Evolutionary conservation across 257 asterid genomes (phyloP).

Genomic region (Lycium barbarum): DNA sequence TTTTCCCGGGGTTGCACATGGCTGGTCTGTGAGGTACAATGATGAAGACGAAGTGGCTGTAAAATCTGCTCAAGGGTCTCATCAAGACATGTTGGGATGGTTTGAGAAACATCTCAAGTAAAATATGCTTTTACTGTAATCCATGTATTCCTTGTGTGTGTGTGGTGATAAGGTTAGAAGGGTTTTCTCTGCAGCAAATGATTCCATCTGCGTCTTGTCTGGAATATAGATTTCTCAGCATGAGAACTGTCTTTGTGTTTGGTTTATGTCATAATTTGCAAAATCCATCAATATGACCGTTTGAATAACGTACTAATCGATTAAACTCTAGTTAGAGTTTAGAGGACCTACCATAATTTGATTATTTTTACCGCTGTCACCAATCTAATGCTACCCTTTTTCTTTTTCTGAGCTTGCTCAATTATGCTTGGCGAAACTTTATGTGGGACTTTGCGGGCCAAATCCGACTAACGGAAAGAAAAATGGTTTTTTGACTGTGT

Average conservation of each 20-base stretch:
- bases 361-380: neutral
- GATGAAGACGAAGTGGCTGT: slow-evolving; percentile 54
- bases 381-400: no score
- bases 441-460: neutral
- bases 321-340: neutral
- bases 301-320: neutral
- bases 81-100: slow-evolving; percentile 59
- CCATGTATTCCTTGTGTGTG: neutral
- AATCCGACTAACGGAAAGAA: neutral
- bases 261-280: neutral
- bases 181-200: neutral
- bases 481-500: neutral
- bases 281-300: neutral
- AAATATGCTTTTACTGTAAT: slow-evolving; percentile 4
- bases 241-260: neutral
- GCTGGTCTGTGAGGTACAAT: slow-evolving; percentile 67
- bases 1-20: slow-evolving; percentile 60
- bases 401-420: neutral
- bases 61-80: slow-evolving; percentile 62
- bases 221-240: neutral
- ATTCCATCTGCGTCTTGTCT: neutral
- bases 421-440: neutral
- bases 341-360: neutral
- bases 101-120: slow-evolving; percentile 50
- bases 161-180: neutral